A percentile compares a stretch with the other conserved stretches of the same genome.
Evolutionary conservation across 805 yeast genomes (phyloP).

Genomic region (Tetrapisispora nanseiensis): DNA sequence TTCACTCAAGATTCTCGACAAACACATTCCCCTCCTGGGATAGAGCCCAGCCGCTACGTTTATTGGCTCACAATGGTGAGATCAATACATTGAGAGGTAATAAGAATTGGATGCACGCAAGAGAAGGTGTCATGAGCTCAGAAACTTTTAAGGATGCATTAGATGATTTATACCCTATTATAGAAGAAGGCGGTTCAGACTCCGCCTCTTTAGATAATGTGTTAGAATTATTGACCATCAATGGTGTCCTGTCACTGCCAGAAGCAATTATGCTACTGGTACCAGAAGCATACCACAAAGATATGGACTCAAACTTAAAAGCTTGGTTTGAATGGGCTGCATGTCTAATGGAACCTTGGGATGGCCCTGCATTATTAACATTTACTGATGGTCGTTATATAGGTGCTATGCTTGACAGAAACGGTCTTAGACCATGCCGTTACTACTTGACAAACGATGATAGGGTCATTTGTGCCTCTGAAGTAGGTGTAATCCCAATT

Average conservation of each 20-base stretch:
- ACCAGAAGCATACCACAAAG: constrained; percentile 97
- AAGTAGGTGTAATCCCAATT: constrained; percentile 92
- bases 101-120: constrained; percentile 98
- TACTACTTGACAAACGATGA: constrained; percentile 92
- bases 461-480: constrained; percentile 94
- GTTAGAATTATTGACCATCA: constrained; percentile 78
- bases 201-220: constrained; percentile 97
- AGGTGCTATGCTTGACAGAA: constrained; percentile 96
- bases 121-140: constrained; percentile 93
- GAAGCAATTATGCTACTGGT: constrained; percentile 96
- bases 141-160: constrained; percentile 81
- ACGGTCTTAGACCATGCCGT: constrained; percentile 97
- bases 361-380: constrained; percentile 95
- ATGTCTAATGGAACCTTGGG: constrained; percentile 99
- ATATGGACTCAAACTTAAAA: constrained; percentile 85
- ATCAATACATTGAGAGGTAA: constrained; percentile 94
- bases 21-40: constrained; percentile 99
- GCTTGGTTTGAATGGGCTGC: constrained; percentile 99
- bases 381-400: constrained; percentile 96
- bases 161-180: constrained; percentile 85
- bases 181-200: constrained; percentile 97
- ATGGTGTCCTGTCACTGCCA: constrained; percentile 85
- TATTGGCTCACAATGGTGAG: constrained; percentile 98
- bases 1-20: constrained; percentile 94
- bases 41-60: constrained; percentile 94